Conservation (phyloP, 768 basidiomycete species). For the Macrolepiota albuminosa region DNA sequence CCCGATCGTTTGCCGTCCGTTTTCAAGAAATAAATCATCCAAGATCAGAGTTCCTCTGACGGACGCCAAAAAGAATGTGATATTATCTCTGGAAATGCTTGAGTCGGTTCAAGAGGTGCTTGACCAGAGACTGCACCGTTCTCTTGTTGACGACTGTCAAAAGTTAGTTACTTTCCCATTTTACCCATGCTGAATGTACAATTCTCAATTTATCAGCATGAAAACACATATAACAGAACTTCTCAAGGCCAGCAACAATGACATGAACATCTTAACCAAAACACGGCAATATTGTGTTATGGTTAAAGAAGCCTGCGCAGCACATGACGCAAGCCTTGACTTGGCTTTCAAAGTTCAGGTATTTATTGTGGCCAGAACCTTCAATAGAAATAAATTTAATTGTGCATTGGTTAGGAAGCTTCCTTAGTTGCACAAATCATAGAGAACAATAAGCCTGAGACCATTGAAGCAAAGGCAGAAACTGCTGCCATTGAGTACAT, state of each 20-base stretch:
- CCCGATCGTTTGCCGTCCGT: not conserved
- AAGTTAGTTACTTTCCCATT: not conserved
- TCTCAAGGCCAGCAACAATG: not conserved
- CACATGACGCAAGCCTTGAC: not conserved
- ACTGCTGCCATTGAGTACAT: not conserved
- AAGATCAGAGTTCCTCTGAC: not conserved
- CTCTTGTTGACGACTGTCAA: not conserved
- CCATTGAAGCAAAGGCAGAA: not conserved
- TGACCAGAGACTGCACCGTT: not conserved
- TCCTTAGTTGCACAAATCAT: not conserved
- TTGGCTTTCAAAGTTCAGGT: not conserved
- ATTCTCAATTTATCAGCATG: not conserved
- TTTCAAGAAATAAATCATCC: not conserved
- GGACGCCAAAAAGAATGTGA: not conserved
- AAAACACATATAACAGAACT: not conserved
- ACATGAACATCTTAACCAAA: not conserved
- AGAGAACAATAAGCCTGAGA: not conserved
- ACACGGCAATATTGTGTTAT: not conserved
- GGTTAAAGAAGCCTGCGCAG: not conserved
- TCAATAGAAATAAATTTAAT: not conserved
- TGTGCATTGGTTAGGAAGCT: not conserved
- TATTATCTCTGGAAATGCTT: not conserved
- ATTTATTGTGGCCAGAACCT: not conserved
- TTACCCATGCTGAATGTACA: too few species aligned
- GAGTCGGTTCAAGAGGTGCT: not conserved